phyloP scores from a whole-genome alignment of 2,329 filamentous ascomycete species.

The Teratosphaeria zuluensis region DNA sequence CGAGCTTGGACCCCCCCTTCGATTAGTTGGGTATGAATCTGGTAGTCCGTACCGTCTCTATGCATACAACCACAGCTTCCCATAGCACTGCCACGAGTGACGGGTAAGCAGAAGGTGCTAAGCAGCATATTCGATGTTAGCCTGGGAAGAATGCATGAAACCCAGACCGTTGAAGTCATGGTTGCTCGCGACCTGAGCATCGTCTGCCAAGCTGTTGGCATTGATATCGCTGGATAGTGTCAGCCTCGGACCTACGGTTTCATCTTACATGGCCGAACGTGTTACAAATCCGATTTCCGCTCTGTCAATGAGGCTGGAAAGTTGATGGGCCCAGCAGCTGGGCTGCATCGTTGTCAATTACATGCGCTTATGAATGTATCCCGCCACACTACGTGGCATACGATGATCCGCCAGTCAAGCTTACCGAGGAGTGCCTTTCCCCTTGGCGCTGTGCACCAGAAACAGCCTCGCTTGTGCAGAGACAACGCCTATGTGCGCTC shows the following conservation, averaged over 20 bases:
- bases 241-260: background rate
- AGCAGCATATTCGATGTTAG: background rate
- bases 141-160: background rate
- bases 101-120: background rate
- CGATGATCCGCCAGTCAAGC: background rate
- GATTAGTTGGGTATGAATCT: background rate
- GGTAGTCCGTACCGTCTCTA: background rate
- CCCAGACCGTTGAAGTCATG: background rate
- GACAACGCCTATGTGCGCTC: background rate
- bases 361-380: background rate
- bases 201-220: background rate
- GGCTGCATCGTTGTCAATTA: background rate
- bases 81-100: background rate
- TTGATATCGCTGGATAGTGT: background rate
- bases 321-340: background rate
- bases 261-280: background rate
- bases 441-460: background rate
- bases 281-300: background rate
- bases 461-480: background rate
- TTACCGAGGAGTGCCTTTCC: background rate
- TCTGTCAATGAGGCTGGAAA: background rate
- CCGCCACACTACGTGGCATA: background rate
- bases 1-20: background rate
- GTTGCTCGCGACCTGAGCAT: background rate
- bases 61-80: background rate